Conservation (phyloP, 225 moss, liverwort and hornwort species). For the Lunularia cruciata region DNA sequence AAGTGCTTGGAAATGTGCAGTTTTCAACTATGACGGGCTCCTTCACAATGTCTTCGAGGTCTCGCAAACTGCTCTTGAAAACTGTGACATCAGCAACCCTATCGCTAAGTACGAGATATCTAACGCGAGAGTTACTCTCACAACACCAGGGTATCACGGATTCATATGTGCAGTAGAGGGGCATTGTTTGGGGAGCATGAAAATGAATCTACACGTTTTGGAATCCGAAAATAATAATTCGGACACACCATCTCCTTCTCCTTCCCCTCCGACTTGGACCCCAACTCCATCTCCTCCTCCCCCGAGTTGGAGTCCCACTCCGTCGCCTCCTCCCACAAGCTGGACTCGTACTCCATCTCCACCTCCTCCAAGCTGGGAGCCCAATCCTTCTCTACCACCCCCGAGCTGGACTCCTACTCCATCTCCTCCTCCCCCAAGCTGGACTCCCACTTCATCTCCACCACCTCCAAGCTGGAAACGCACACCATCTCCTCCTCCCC, state of each 20-base stretch:
- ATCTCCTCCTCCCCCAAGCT: not conserved
- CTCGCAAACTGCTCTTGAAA: not conserved
- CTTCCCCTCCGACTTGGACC: not conserved
- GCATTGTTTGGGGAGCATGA: constrained; percentile 10
- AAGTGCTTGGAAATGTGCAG: constrained; percentile 13
- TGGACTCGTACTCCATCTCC: not conserved
- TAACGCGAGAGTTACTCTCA: not conserved
- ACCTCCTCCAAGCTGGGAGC: not conserved
- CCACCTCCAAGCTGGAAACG: constrained; percentile 6
- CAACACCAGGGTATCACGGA: not conserved
- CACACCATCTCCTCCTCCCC: not conserved
- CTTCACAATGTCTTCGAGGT: constrained; percentile 22
- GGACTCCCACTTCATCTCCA: not conserved
- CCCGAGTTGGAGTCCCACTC: not conserved
- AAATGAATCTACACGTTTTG: not conserved
- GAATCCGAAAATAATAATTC: not conserved
- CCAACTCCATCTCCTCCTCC: not conserved
- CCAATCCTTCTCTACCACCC: not conserved
- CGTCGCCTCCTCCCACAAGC: not conserved
- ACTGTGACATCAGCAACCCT: constrained; percentile 3
- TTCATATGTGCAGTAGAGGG: constrained; percentile 13
- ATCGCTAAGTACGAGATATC: constrained; percentile 8
- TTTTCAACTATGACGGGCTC: constrained; percentile 9
- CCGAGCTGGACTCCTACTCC: not conserved
- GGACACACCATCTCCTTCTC: not conserved